phyloP scores from a whole-genome alignment of 2,329 filamentous ascomycete genomes.

The Lecanicillium sp. region DNA sequence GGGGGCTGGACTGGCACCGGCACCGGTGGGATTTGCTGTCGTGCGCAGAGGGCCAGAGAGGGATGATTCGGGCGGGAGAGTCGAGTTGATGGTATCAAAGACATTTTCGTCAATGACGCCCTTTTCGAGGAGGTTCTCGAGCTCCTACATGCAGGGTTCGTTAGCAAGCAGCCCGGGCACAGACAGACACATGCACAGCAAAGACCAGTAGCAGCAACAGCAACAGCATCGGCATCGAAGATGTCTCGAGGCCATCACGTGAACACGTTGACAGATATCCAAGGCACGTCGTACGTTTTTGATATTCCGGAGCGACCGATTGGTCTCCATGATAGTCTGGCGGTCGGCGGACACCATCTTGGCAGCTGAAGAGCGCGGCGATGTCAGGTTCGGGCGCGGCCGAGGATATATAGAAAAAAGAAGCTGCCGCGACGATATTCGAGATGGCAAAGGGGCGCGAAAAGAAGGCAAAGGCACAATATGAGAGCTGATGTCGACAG shows the following conservation, averaged over 20 bases:
- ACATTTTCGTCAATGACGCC: conserved; percentile 69
- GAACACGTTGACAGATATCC: too few species aligned
- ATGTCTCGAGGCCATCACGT: too few species aligned
- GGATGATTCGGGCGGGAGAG: conserved; percentile 67
- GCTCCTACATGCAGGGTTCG: conserved; percentile 54
- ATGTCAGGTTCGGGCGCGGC: too few species aligned
- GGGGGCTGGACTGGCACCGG: conserved; percentile 24
- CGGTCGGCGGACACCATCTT: conserved; percentile 45
- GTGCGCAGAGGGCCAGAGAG: conserved; percentile 44
- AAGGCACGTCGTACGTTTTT: conserved; percentile 59
- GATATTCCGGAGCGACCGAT: conserved; percentile 80
- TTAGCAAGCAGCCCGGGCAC: too few species aligned
- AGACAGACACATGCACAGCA: too few species aligned
- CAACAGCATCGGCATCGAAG: too few species aligned
- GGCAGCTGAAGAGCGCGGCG: not conserved
- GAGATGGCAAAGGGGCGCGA: too few species aligned
- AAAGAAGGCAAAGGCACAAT: too few species aligned
- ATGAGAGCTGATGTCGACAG: not conserved
- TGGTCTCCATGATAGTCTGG: conserved; percentile 61
- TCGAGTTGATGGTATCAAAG: conserved; percentile 66
- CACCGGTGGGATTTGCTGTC: conserved; percentile 23
- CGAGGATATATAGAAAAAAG: too few species aligned
- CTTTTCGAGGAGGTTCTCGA: conserved; percentile 81
- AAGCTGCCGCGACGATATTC: too few species aligned
- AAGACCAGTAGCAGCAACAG: too few species aligned